Percentiles rank a stretch among this genome's conserved stretches.
Evolutionary conservation across 345 rosid species (phyloP).

Genomic region (Dovyalis caffra): DNA sequence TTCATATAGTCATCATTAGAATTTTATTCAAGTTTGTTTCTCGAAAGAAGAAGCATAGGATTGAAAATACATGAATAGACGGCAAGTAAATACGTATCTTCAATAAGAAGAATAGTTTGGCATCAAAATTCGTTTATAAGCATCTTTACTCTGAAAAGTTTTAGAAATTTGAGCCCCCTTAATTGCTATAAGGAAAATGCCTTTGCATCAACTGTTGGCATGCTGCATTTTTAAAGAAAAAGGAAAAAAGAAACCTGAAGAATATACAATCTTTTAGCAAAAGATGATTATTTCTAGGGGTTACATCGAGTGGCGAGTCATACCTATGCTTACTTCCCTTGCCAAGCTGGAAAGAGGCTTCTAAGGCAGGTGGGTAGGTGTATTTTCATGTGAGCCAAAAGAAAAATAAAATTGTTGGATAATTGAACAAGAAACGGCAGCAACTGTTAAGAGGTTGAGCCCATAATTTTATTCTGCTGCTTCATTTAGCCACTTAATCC

Average conservation of each 20-base stretch:
- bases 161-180: too few species aligned
- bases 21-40: background rate
- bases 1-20: too few species aligned
- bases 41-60: background rate
- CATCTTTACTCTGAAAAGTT: background rate
- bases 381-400: background rate
- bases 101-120: background rate
- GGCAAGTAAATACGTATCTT: background rate
- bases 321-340: background rate
- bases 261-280: background rate
- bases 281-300: background rate
- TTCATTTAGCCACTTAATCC: background rate
- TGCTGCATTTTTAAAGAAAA: too few species aligned
- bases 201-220: too few species aligned
- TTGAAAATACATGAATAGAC: background rate
- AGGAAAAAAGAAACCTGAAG: background rate
- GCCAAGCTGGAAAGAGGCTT: slow-evolving; percentile 3
- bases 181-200: too few species aligned
- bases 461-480: background rate
- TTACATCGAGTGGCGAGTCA: too few species aligned
- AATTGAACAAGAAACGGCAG: background rate
- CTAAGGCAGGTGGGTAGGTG: background rate
- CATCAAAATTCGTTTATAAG: too few species aligned
- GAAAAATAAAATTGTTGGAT: background rate
- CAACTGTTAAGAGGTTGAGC: background rate